phyloP scores from a whole-genome alignment of 1,139 yeast species.

The Candida pseudocylindracea region DNA sequence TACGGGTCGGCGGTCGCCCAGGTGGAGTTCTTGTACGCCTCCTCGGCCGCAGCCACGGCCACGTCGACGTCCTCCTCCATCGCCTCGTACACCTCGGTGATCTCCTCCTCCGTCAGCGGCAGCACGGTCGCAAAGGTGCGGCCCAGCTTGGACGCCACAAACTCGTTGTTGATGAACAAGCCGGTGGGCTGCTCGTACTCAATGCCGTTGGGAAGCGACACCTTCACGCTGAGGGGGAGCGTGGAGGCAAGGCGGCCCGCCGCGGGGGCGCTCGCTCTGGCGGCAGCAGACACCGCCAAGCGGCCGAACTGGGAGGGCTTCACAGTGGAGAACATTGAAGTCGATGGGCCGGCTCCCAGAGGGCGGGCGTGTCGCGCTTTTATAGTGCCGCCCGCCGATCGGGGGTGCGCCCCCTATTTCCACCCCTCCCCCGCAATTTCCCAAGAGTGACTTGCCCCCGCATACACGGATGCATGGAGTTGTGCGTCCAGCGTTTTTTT shows the following conservation, averaged over 20 bases:
- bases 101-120: constrained; percentile 35
- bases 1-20: constrained; percentile 5
- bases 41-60: constrained; percentile 34
- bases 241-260: constrained; percentile 2
- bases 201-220: constrained; percentile 4
- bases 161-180: constrained; percentile 10
- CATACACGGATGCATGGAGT: no score
- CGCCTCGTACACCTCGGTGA: constrained; percentile 32
- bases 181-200: constrained; percentile 41
- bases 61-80: constrained; percentile 30
- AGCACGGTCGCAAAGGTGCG: constrained; percentile 28
- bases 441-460: no score
- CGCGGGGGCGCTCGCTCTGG: background rate
- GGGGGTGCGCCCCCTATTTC: no score
- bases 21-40: constrained; percentile 14
- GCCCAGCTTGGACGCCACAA: constrained; percentile 23
- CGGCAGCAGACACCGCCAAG: no score
- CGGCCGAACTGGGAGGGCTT: no score
- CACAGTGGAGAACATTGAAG: no score
- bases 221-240: constrained; percentile 4
- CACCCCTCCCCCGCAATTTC: no score
- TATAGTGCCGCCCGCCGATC: no score
- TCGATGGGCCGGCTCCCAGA: no score
- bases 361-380: no score
- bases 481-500: no score